Base-by-base conservation (phyloP, 345 rosid genomes). In the Pugionium dolabratum region DNA sequence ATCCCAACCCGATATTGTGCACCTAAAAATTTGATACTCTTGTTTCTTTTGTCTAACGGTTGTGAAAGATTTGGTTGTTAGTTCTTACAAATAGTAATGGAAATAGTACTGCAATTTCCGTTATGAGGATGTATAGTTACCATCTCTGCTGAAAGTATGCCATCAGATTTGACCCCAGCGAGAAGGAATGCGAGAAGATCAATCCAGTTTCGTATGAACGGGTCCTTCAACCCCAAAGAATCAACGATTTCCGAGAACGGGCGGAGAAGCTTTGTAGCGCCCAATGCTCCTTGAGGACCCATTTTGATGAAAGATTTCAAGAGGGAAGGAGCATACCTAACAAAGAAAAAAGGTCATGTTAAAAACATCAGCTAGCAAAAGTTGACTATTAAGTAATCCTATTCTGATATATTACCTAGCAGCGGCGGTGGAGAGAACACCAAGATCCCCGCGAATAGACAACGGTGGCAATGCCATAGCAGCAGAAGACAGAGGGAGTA, bases 101-200 rank as follows among this genome's bases (percentile, higher is more conserved):
- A 44, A 32, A 26, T 46, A 47, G n/a, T 10, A 63, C 4, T 49
- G 46, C 6, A 37, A 2, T 18, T 26, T 31, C 27, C 3, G 9
- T 52, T 53, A 6, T 8, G 0, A 66, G 43, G 34, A n/a, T 46
- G 60, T 72, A 78, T 79, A 73, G 72, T 88, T 87, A 92, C 98
- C 98, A 92, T 92, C 85, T 92, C 98, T 67, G 96, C 96, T 78
- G 98, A 92, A 44, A 92, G 98, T 70, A 92, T 78, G 79, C 98
- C 96, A 78, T 84, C 79, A 75, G 96, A 87, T 87, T 92, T 92
- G 76, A 92, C 96, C 71, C 98, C 98, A 1, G 96, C 96, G 46
- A 92, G 98, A 65, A 92, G 87, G 75, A 92, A 92, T n/a, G 98
- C 80, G 32, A 92, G 75, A 74, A 92, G 95, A 76, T 92, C 96